phyloP scores from a whole-genome alignment of 345 rosid species.

The Lumnitzera littorea region DNA sequence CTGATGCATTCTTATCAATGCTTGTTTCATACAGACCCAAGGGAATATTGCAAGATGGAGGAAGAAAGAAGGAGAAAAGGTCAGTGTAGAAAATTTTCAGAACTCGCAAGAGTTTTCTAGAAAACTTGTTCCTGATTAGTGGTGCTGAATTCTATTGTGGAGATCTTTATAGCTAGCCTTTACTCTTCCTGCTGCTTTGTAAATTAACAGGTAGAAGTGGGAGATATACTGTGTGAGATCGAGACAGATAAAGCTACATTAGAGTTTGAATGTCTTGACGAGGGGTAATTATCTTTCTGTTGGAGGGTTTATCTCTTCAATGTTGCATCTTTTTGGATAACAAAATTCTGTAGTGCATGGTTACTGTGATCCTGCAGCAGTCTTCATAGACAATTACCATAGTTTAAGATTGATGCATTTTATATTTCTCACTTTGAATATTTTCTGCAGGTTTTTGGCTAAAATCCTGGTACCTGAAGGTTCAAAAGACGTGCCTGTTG shows the following conservation, averaged over 20 bases:
- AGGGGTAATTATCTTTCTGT: conserved; percentile 53
- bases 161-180: background rate
- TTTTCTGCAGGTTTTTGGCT: conserved; percentile 66
- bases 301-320: background rate
- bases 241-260: conserved; percentile 98
- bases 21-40: conserved; percentile 61
- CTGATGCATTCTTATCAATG: background rate
- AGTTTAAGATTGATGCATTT: background rate
- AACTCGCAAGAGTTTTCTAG: background rate
- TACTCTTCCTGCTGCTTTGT: conserved; percentile 11
- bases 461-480: conserved; percentile 83
- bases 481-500: conserved; percentile 83
- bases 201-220: conserved; percentile 78
- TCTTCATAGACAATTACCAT: no score
- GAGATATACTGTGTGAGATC: conserved; percentile 84
- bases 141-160: background rate
- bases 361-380: no score
- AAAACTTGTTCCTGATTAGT: background rate
- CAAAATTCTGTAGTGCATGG: no score
- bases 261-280: conserved; percentile 93
- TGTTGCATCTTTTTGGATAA: no score
- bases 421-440: background rate
- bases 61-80: conserved; percentile 98
- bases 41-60: conserved; percentile 87
- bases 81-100: conserved; percentile 18